Evolutionary conservation across 352 stramenopile species (phyloP), one percentile per base, ranked within the genome.

Genomic region (Phytophthora colocasiae): DNA sequence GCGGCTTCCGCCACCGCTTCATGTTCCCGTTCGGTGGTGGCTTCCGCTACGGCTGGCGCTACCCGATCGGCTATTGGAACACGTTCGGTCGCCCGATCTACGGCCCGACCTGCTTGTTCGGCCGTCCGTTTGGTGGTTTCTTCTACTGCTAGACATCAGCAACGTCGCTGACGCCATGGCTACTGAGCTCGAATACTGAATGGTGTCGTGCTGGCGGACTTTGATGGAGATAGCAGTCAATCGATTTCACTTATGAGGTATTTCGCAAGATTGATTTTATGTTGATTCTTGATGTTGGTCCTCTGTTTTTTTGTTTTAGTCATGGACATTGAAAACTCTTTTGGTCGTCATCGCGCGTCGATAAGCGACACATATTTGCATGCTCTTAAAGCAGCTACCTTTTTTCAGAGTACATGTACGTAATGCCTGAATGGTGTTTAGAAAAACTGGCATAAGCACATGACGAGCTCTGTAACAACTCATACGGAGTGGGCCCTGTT

Each of bases 401-500:
- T 22, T 22, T 22, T 22, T 22, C 22, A 22, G 22, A 31, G 27
- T 88, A 43, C 84, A 92, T 49, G 84, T 87, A 36, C 73, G 73
- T 6, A 96, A 73, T 6, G 84, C 87, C 55, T 87, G 73, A 9
- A 75, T 61, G 15, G 81, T 85, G 83, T 93, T 31, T 61, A 70
- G 34, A 56, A 34, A 44, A 53, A 1, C 19, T 22, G 19, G 1
- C 19, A 22, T 22, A 22, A 0, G 19, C 19, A 22, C 19, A 77
- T 50, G 34, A 12, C 27, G n/a, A 50, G 32, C 38, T 24, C 12
- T 41, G 15, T 5, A 64, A 19, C 6, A 58, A 29, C 27, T 45
- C 77, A 39, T 62, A 93, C 87, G 39, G 22, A 22, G 22, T 22
- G 22, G 22, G 22, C 43, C 74, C 50, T 88, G 77, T 17, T 78